Evolutionary conservation across 2,329 filamentous ascomycete species (phyloP).

Genomic region (Polytolypa hystricis): DNA sequence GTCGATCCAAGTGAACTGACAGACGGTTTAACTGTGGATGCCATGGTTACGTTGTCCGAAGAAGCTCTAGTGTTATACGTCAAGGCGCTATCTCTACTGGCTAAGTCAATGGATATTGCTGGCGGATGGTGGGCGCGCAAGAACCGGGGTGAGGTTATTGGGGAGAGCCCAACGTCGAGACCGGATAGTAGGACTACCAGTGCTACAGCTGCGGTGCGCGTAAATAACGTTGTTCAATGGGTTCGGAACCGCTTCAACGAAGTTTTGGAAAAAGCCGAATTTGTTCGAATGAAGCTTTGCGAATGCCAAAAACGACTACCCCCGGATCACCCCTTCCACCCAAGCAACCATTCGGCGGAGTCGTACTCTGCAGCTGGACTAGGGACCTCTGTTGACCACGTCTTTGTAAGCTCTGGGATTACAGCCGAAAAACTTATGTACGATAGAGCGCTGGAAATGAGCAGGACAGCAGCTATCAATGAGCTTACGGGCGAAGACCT

Average conservation of each 20-base stretch:
- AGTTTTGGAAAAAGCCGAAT: conserved; percentile 88
- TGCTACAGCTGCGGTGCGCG: conserved; percentile 52
- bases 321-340: conserved; percentile 74
- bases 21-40: conserved; percentile 72
- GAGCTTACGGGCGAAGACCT: conserved; percentile 90
- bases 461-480: conserved; percentile 82
- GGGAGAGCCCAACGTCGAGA: conserved; percentile 33
- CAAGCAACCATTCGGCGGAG: conserved; percentile 59
- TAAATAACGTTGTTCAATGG: conserved; percentile 95
- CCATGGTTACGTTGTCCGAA: conserved; percentile 76
- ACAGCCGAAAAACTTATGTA: conserved; percentile 98
- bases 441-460: conserved; percentile 95
- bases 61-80: conserved; percentile 94
- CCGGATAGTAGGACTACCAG: conserved; percentile 35
- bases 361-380: conserved; percentile 46
- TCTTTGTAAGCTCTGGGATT: conserved; percentile 74
- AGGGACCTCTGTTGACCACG: conserved; percentile 61
- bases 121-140: conserved; percentile 82
- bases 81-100: conserved; percentile 79
- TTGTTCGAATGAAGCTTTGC: conserved; percentile 77
- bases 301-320: conserved; percentile 79
- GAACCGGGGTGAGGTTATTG: conserved; percentile 50
- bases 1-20: conserved; percentile 43
- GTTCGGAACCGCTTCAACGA: conserved; percentile 91
- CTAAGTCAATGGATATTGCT: conserved; percentile 91